These are phyloP conservation scores for Fusarium sp. DNA, from an alignment of 2,329 filamentous ascomycete species.

Conservation along the genomic window DNA sequence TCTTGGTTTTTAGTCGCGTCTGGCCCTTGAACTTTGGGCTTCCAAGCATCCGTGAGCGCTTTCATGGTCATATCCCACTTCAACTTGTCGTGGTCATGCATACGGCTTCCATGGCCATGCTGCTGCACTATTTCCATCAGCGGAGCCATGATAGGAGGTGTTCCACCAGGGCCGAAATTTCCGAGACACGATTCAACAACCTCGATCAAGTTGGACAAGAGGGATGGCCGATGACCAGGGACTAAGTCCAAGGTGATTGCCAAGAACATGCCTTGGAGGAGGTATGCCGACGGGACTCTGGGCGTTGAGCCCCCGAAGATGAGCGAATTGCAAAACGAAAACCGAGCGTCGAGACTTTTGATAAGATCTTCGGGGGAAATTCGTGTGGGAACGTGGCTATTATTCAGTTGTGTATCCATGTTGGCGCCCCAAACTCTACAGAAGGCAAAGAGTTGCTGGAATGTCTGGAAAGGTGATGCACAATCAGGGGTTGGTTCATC, in stretches of 20 bases:
- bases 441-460: slow-evolving; percentile 57
- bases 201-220: slow-evolving; percentile 53
- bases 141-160: slow-evolving; percentile 50
- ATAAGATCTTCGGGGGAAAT: slow-evolving; percentile 48
- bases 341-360: slow-evolving; percentile 49
- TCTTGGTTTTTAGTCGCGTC: slow-evolving; percentile 39
- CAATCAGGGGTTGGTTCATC: slow-evolving; percentile 22
- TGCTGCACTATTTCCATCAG: slow-evolving; percentile 52
- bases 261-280: slow-evolving; percentile 54
- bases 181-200: slow-evolving; percentile 49
- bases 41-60: slow-evolving; percentile 46
- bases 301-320: slow-evolving; percentile 51
- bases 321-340: slow-evolving; percentile 54
- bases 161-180: slow-evolving; percentile 50
- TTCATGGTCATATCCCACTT: slow-evolving; percentile 48
- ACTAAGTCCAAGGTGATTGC: slow-evolving; percentile 51
- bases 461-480: slow-evolving; percentile 53
- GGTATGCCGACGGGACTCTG: slow-evolving; percentile 50
- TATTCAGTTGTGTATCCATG: slow-evolving; percentile 36
- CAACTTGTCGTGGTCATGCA: slow-evolving; percentile 50
- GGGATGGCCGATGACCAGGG: slow-evolving; percentile 49
- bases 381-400: slow-evolving; percentile 18
- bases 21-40: slow-evolving; percentile 18
- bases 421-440: slow-evolving; percentile 49
- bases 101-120: slow-evolving; percentile 45